Evolutionary conservation across 2,329 filamentous ascomycete genomes (phyloP).

Genomic region (Colletotrichum tamarilloi): DNA sequence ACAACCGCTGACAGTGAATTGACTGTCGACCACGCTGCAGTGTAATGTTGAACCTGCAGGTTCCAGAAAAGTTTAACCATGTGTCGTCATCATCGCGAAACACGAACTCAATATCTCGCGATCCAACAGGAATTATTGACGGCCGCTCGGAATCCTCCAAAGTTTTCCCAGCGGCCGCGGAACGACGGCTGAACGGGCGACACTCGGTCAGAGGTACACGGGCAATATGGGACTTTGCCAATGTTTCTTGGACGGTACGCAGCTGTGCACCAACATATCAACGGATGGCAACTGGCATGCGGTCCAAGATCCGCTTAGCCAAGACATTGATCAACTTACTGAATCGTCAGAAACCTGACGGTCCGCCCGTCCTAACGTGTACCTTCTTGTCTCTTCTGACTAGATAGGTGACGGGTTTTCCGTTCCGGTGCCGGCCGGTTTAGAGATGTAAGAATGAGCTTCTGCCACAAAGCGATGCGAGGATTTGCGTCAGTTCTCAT

Average conservation of each 20-base stretch:
- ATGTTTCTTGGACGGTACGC: constrained; percentile 22
- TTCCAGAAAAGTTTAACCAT: constrained; percentile 1
- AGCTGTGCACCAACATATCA: constrained; percentile 21
- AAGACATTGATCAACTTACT: constrained; percentile 18
- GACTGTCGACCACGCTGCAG: neutral
- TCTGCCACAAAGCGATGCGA: neutral
- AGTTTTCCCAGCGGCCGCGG: constrained; percentile 2
- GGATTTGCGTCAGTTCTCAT: neutral
- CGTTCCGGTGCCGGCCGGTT: neutral
- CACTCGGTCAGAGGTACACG: constrained; percentile 5
- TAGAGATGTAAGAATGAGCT: neutral
- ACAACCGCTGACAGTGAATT: neutral
- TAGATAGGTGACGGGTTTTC: neutral
- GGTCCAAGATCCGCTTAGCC: constrained; percentile 13
- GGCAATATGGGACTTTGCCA: constrained; percentile 8
- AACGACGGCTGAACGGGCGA: constrained; percentile 4
- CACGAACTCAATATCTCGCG: constrained; percentile 10
- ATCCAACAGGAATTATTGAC: neutral
- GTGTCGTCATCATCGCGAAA: constrained; percentile 25
- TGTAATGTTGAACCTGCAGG: constrained; percentile 4
- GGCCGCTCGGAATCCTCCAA: constrained; percentile 1
- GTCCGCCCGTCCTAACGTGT: neutral
- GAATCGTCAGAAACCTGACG: constrained; percentile 8
- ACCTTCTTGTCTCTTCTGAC: neutral
- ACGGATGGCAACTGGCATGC: constrained; percentile 32